These are phyloP conservation scores for Umbelopsis sp. DNA, from an alignment of 192 early-diverging fungal species.

Conservation along the genomic window DNA sequence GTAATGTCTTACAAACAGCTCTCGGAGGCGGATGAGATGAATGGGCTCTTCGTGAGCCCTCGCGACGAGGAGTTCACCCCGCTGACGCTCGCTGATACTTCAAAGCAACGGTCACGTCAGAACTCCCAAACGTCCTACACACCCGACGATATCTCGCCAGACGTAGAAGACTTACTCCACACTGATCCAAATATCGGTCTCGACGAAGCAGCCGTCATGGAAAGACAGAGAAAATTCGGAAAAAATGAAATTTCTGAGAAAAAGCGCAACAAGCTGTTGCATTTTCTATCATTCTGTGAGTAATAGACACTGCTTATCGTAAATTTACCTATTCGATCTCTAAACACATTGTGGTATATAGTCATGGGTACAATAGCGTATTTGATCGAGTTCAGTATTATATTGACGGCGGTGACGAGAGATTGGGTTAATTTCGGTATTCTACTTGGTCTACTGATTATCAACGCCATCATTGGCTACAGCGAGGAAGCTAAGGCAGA, in stretches of 20 bases:
- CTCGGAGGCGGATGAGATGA: constrained; percentile 18
- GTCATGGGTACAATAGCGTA: constrained; percentile 67
- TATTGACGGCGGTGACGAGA: constrained; percentile 61
- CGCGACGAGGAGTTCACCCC: constrained; percentile 9
- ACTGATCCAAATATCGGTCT: constrained; percentile 70
- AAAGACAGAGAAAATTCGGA: constrained; percentile 61
- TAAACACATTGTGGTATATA: constrained; percentile 40
- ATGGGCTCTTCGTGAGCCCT: not conserved
- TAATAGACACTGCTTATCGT: not conserved
- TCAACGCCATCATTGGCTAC: constrained; percentile 76
- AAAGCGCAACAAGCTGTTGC: constrained; percentile 44
- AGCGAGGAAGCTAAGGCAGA: constrained; percentile 74
- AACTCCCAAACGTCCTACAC: not conserved
- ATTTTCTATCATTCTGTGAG: constrained; percentile 51
- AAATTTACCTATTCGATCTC: constrained; percentile 30
- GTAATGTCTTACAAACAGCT: not conserved
- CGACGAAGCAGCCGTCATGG: constrained; percentile 51
- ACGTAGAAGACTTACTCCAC: constrained; percentile 57
- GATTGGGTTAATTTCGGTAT: constrained; percentile 64
- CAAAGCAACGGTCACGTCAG: not conserved
- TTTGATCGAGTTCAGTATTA: constrained; percentile 59
- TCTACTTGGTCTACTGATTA: constrained; percentile 57
- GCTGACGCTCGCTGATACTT: not conserved
- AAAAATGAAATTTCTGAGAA: constrained; percentile 55
- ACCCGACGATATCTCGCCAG: constrained; percentile 46